A percentile compares a stretch with the other conserved stretches of the same genome.
Conservation (phyloP, 2,329 filamentous ascomycete species). For the Arthrinium puccinioides region DNA sequence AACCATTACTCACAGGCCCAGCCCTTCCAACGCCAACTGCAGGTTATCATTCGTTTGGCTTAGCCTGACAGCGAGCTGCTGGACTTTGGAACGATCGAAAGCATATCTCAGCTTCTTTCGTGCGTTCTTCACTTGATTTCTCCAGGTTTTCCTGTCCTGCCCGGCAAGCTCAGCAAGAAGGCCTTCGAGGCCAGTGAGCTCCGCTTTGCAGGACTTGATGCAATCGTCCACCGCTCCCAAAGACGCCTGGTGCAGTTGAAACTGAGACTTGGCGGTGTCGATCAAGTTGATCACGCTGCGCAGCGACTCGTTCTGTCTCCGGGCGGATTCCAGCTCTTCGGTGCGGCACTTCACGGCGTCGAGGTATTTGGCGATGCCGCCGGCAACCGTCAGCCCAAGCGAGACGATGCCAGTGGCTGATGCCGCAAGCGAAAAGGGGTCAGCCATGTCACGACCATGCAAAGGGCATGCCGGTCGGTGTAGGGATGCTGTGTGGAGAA, state of each 20-base stretch:
- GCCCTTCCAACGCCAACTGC: constrained; percentile 1
- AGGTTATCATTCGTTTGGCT: constrained; percentile 1
- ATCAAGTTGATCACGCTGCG: constrained; percentile 3
- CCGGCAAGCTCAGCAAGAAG: constrained; percentile 3
- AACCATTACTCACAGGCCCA: constrained; percentile 1
- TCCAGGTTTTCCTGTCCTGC: constrained; percentile 2
- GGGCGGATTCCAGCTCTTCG: constrained; percentile 4
- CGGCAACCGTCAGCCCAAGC: constrained; percentile 8
- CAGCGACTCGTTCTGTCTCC: constrained; percentile 1
- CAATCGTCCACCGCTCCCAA: not conserved
- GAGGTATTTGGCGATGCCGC: constrained; percentile 8
- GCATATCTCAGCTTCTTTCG: constrained; percentile 3
- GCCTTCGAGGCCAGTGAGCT: not conserved
- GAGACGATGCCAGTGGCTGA: constrained; percentile 8
- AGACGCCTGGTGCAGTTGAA: constrained; percentile 1
- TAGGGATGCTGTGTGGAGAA: too few relatives aligned
- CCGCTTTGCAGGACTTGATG: constrained; percentile 2
- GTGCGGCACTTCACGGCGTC: constrained; percentile 7
- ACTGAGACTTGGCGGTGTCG: not conserved
- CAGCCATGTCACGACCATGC: constrained; percentile 10
- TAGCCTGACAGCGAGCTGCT: constrained; percentile 3
- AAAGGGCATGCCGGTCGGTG: too few relatives aligned
- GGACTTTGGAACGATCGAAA: constrained; percentile 3
- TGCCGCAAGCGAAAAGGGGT: constrained; percentile 9
- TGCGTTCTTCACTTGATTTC: not conserved